Evolutionary conservation across 768 basidiomycete genomes (phyloP), one percentile per base, ranked within the genome.

Genomic region (Boletus subparvulus): DNA sequence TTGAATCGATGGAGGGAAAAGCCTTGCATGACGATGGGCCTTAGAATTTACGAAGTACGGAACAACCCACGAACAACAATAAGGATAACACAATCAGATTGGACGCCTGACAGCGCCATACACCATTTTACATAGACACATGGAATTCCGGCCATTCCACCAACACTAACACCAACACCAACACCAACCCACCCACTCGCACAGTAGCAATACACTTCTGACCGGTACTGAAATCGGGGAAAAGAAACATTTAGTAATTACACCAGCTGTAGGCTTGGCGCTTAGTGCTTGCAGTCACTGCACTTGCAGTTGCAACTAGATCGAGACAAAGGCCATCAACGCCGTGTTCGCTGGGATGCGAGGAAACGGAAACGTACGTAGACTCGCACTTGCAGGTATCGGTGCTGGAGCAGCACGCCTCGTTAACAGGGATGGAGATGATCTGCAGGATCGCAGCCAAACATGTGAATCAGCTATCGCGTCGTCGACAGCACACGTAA

Each of bases 211-310:
- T 21, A 2, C 35, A 14, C 35, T 13, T 13, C 12, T 14, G 35
- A 6, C 35, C 13, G 16, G 36, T 17, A 16, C 8, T 7, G 14
- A 14, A 14, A 14, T 14, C 1, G 5, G 30, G 10, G 10, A 7
- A 17, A 0, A 13, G 12, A 35, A 44, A 3, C 2, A 16, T 26
- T 19, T 11, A 19, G 6, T 41, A 6, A 36, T 36, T 14, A 36
- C 14, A 13, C 35, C 35, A 36, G 35, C 35, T 36, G 14, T 14
- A 36, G 35, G 35, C 35, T 9, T n/a, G 37, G 48, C 16, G 0
- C 41, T 55, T 35, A 63, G 44, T 55, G 53, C 54, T 63, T 63
- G 61, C 62, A 63, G 40, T 52, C 56, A 35, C 50, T 28, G 35
- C 61, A 63, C n/a, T 44, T 55, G 53, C 61, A 63, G 40, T 24